Evolutionary conservation across 176 grass and related monocot species (phyloP), one percentile per base, ranked within the genome.

Genomic region (Tillandsia fasciculata): DNA sequence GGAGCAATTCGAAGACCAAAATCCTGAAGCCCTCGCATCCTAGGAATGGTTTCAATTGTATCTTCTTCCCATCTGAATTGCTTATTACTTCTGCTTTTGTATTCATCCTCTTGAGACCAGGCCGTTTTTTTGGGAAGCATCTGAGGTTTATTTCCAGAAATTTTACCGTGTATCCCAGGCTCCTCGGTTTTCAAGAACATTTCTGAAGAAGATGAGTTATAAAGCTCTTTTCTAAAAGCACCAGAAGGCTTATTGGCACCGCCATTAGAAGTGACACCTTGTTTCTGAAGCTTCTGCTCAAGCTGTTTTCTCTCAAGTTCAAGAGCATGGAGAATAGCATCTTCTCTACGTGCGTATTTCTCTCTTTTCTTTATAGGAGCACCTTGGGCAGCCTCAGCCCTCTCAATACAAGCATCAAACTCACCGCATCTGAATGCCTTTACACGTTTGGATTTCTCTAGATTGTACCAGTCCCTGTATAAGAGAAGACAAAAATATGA

Each of bases 351-450:
- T 77, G 94, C 94, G 80, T 99, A 99, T 78, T 99, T 99, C 80
- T 99, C 94, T 73, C 94, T 82, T 87, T 93, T 99, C 84, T 93
- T 99, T 57, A 87, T 86, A 74, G 85, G 77, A 73, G 83, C 88
- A 26, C 94, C 94, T 84, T 93, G 87, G 27, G 89, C 81, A 69
- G 94, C 84, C 80, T 99, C 94, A 66, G 94, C 94, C 73, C 77
- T 89, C 72, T 99, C 94, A 85, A 99, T 93, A 85, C 94, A 99
- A 42, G 89, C 94, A 82, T 99, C 94, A 72, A 99, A 99, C 70
- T 99, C 94, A 67, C 94, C 94, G 80, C 94, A 99, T 49, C 94
- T 86, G 74, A 99, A 99, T 24, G 94, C 79, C 73, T 99, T 99
- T 48, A 99, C 94, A 70, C 94, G 89, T 69, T 99, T 99, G 61